Evolutionary conservation across 2,329 filamentous ascomycete genomes (phyloP), one percentile per base, ranked within the genome.

Genomic region (Malbranchea zuffiana): DNA sequence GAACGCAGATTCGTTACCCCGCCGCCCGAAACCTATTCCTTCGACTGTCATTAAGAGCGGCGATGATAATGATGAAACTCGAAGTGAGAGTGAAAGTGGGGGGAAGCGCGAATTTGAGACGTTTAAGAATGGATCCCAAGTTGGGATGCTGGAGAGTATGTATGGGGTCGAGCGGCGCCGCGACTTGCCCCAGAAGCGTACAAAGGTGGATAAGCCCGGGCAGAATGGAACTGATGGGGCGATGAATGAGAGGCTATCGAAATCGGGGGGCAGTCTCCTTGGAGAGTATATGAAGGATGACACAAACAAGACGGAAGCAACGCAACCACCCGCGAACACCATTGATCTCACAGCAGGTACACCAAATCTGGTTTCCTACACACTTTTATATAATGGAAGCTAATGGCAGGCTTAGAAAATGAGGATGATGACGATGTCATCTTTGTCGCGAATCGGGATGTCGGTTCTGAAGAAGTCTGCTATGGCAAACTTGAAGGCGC

Each of bases 401-500:
- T 41, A 15, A 34, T 18, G 16, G 39, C 37, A 30, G 41, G 47
- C 8, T 51, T 49, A 31, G 56, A 61, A 15, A 57, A 61, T 17
- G 57, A 54, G 27, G 59, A 63, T 16, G 57, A 60, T 19, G 59
- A 54, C 31, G 60, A 63, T n/a, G 39, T 62, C 6, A 50, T 63
- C 51, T 53, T 59, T 37, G 55, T 66, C 13, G 63, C 76, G 23
- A 57, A 77, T 10, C 68, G 70, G 27, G 71, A 82, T 39, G 68
- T 75, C 19, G 71, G 67, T 31, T 70, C 77, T 13, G 74, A 83
- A 52, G 76, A 84, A 50, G 80, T 92, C 3, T 92, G 84, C 59
- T 86, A 82, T 51, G 85, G 85, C 27, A 80, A 81, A 60, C 60
- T 92, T 13, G 77, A 84, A 37, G 71, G 69, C 12, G 73, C 77